Evolutionary conservation across 2,329 filamentous ascomycete genomes (phyloP), one percentile per base, ranked within the genome.

Genomic region (Xylaria digitata): DNA sequence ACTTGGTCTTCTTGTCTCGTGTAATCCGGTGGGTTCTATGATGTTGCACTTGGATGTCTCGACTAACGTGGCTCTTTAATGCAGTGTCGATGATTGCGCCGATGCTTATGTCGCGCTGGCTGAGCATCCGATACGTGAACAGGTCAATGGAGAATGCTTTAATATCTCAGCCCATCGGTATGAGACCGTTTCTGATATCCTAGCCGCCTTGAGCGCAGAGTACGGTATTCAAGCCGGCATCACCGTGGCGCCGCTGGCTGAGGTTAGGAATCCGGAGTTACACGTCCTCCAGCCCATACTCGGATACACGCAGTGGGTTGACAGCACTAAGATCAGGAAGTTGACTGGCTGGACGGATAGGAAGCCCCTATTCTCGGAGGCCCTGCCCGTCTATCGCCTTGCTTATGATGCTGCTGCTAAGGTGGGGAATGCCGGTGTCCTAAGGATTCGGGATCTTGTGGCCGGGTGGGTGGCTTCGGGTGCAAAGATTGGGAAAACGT

Each of bases 31-130:
- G 5, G 26, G 26, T 26, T 26, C 26, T 26, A 26, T 26, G 26
- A 26, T 26, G 5, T 26, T 26, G 5, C 26, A 26, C 26, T 26
- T 26, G 3, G 26, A n/a, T n/a, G n/a, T n/a, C n/a, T 26, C 26
- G 26, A 26, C 26, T 26, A 26, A 26, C 26, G 5, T 26, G 5
- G 26, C 5, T 26, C 26, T 26, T 26, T 26, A 26, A 26, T 5
- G 26, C 26, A 26, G 26, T 65, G 77, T 85, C 13, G 83, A 85
- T 67, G 84, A 86, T 67, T 85, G 82, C 53, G 83, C 74, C 1
- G 80, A 82, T 17, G 83, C 82, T 0, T 86, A 85, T 63, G 73
- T 85, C 3, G 77, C 81, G 0, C 75, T 86, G 2, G 83, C 82
- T 0, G 72, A 76, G 30, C 76, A 82, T n/a, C 15, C 67, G 1